Evolutionary conservation across 306 rosid genomes (phyloP).

Genomic region (Prunus padus): DNA sequence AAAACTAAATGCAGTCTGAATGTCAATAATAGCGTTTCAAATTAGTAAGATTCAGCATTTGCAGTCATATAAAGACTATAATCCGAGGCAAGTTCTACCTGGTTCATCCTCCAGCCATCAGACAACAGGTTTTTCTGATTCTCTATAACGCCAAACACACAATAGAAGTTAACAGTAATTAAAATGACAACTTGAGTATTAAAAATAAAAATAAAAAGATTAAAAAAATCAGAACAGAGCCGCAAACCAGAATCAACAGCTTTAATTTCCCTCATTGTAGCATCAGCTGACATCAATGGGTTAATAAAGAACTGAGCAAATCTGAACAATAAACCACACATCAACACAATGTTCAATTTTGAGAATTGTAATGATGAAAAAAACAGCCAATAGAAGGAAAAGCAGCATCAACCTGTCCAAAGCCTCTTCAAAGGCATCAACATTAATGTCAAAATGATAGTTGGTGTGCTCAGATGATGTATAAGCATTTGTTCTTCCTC

Average conservation of each 20-base stretch:
- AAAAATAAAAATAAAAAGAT: no score
- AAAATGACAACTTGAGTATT: background rate
- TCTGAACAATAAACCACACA: constrained; percentile 44
- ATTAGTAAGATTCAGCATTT: constrained; percentile 6
- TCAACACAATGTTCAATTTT: constrained; percentile 11
- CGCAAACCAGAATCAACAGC: constrained; percentile 97
- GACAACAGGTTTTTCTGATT: constrained; percentile 88
- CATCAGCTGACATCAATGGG: constrained; percentile 94
- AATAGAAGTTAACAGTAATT: background rate
- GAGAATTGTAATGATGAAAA: background rate
- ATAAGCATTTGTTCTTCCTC: constrained; percentile 87
- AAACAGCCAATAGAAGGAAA: constrained; percentile 15
- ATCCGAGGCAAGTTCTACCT: constrained; percentile 50
- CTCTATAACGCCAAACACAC: constrained; percentile 41
- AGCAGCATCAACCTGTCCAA: constrained; percentile 68
- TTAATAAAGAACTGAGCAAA: constrained; percentile 92
- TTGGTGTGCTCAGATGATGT: constrained; percentile 71
- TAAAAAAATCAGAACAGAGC: constrained; percentile 12
- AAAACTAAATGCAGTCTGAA: background rate
- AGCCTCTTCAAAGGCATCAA: constrained; percentile 89
- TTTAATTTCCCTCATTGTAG: constrained; percentile 93
- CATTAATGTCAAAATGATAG: constrained; percentile 73
- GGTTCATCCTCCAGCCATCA: constrained; percentile 88
- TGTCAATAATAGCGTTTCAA: background rate
- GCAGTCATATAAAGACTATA: background rate